A percentile compares a stretch with the other conserved stretches of the same genome.
These are phyloP conservation scores for Nothomitra cinnamomea DNA, from an alignment of 2,329 filamentous ascomycete genomes.

Conservation along the genomic window DNA sequence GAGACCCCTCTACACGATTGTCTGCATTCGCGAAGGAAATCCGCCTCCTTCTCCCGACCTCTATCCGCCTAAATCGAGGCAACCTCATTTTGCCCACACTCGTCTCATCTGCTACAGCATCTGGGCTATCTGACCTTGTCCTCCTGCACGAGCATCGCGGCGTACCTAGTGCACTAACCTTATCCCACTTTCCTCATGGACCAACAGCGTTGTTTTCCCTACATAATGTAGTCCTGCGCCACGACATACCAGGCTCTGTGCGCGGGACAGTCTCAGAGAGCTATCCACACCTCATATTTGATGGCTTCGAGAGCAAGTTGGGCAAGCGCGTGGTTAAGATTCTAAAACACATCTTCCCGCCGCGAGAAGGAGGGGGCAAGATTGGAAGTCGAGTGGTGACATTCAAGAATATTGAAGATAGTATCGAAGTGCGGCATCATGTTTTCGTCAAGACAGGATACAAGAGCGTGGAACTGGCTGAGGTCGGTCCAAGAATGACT, in stretches of 20 bases:
- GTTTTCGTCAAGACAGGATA: constrained; percentile 91
- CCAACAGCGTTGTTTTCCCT: constrained; percentile 77
- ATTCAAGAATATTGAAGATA: constrained; percentile 79
- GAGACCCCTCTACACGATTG: constrained; percentile 70
- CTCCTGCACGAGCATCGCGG: constrained; percentile 85
- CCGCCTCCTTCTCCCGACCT: constrained; percentile 63
- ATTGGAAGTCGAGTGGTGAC: constrained; percentile 79
- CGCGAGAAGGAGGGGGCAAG: constrained; percentile 64
- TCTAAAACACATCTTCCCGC: constrained; percentile 85
- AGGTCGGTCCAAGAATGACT: constrained; percentile 92
- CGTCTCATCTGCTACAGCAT: constrained; percentile 62
- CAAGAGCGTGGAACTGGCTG: constrained; percentile 72
- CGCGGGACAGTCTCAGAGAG: constrained; percentile 80
- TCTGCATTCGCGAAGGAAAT: constrained; percentile 90
- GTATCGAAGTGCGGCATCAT: constrained; percentile 79
- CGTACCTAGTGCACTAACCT: constrained; percentile 73
- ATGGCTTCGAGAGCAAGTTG: constrained; percentile 70
- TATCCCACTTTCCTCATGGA: constrained; percentile 77
- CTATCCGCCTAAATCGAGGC: constrained; percentile 78
- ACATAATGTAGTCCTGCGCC: constrained; percentile 81
- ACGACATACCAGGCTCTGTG: constrained; percentile 78
- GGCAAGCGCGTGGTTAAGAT: constrained; percentile 77
- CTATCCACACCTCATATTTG: constrained; percentile 90
- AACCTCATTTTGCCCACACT: constrained; percentile 78
- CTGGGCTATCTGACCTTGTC: constrained; percentile 69